Evolutionary conservation across 768 basidiomycete genomes (phyloP).

Genomic region (Boletellus emodensis): DNA sequence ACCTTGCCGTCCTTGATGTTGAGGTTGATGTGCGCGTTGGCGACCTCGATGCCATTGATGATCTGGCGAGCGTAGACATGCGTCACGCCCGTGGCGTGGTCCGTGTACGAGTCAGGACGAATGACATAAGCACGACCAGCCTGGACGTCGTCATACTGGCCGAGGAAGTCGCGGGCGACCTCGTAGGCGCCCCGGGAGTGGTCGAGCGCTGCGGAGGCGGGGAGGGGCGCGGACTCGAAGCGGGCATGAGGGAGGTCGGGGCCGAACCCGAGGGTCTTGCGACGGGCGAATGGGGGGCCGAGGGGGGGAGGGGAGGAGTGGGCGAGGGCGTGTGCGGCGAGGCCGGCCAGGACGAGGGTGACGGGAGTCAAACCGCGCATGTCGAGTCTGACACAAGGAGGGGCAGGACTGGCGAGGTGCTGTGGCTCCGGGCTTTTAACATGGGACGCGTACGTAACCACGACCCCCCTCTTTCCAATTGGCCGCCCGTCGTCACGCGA

Average conservation of each 20-base stretch:
- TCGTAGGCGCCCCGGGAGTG: conserved; percentile 47
- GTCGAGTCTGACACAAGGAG: neutral
- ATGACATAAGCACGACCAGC: conserved; percentile 49
- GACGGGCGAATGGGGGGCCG: conserved; percentile 3
- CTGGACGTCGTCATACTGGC: conserved; percentile 34
- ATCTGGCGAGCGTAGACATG: conserved; percentile 87
- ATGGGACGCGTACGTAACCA: conserved; percentile 15
- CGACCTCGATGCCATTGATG: conserved; percentile 82
- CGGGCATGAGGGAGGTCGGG: conserved; percentile 72
- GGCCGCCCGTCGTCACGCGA: conserved; percentile 20
- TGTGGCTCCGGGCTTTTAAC: conserved; percentile 14
- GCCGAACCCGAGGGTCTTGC: conserved; percentile 86
- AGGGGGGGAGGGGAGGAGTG: conserved; percentile 29
- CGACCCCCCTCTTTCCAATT: conserved; percentile 14
- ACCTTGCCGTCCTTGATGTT: conserved; percentile 84
- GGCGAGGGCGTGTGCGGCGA: conserved; percentile 53
- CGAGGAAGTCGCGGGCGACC: conserved; percentile 62
- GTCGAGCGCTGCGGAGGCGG: conserved; percentile 36
- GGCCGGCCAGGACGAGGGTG: conserved; percentile 55
- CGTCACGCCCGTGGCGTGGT: conserved; percentile 78
- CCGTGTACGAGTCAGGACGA: conserved; percentile 84
- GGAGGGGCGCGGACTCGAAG: conserved; percentile 47
- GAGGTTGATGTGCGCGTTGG: conserved; percentile 89
- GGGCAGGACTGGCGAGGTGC: neutral
- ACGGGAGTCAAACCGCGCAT: conserved; percentile 69